Percentiles rank a stretch among this genome's conserved stretches.
These are phyloP conservation scores for Ensete glaucum DNA, from an alignment of 176 grass and related monocot species.

Conservation along the genomic window DNA sequence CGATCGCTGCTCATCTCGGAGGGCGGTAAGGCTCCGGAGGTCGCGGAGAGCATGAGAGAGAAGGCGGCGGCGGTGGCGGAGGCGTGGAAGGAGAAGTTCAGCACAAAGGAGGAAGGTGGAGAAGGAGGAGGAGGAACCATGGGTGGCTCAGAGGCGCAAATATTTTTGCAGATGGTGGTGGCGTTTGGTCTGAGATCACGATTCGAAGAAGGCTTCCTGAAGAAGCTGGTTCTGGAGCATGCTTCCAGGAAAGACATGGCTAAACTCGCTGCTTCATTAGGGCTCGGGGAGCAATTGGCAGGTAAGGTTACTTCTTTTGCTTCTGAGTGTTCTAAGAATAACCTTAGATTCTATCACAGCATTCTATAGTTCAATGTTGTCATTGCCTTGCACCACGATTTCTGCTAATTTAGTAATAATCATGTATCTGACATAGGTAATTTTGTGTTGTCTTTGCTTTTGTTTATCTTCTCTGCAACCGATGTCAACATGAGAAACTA, in stretches of 20 bases:
- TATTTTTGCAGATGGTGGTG: conserved; percentile 59
- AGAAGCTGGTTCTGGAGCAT: conserved; percentile 47
- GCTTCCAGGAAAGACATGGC: conserved; percentile 59
- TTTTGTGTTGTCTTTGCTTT: no score
- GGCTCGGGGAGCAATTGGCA: conserved; percentile 43
- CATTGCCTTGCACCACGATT: no score
- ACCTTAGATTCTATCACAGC: not conserved
- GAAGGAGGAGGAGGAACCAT: conserved; percentile 23
- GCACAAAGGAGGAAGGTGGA: conserved; percentile 9
- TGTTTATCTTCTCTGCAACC: no score
- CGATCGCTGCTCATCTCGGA: conserved; percentile 34
- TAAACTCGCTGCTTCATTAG: conserved; percentile 36
- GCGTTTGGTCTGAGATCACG: conserved; percentile 47
- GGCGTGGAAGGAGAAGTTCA: conserved; percentile 48
- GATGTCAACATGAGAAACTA: no score
- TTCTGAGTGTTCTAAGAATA: conserved; percentile 11
- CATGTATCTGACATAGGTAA: no score
- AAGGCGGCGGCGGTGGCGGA: conserved; percentile 43
- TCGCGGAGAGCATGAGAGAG: conserved; percentile 51
- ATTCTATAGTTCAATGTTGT: not conserved
- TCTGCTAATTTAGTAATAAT: no score
- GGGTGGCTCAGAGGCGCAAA: conserved; percentile 40
- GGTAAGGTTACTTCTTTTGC: conserved; percentile 29
- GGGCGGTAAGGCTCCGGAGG: conserved; percentile 37
- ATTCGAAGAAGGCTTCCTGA: conserved; percentile 58